Conservation (phyloP, 1,139 yeast genomes). For the Magnusiomyces tetraspermus region DNA sequence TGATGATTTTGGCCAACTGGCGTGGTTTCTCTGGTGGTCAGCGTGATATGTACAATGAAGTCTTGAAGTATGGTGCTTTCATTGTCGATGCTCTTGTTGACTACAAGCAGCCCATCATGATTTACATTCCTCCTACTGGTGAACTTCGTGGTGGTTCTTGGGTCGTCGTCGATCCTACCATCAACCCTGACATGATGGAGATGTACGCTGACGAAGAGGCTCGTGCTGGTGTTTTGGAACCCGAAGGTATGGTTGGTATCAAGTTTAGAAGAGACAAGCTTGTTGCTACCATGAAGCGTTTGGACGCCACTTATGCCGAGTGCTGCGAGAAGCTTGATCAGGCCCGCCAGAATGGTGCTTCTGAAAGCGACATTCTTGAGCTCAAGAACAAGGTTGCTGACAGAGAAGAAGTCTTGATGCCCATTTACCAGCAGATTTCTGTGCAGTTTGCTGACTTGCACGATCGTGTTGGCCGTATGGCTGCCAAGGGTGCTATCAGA, state of each 20-base stretch:
- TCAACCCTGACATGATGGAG: constrained; percentile 95
- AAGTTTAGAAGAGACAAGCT: constrained; percentile 91
- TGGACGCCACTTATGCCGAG: constrained; percentile 65
- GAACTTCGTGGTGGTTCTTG: constrained; percentile 99
- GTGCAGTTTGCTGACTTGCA: constrained; percentile 97
- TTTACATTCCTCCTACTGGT: constrained; percentile 95
- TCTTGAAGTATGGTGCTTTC: constrained; percentile 89
- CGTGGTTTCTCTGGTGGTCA: constrained; percentile 99
- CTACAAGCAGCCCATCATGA: constrained; percentile 92
- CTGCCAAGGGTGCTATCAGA: constrained; percentile 84
- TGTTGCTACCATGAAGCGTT: constrained; percentile 78
- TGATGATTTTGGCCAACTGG: constrained; percentile 98
- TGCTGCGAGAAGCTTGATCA: constrained; percentile 49
- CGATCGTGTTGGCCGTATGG: constrained; percentile 95
- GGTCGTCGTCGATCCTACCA: constrained; percentile 99
- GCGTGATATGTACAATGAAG: constrained; percentile 98
- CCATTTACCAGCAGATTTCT: constrained; percentile 84
- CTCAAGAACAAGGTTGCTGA: constrained; percentile 57
- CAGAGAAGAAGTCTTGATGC: constrained; percentile 73
- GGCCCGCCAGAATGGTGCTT: constrained; percentile 36
- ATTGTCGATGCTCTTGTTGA: constrained; percentile 95
- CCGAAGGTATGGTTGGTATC: constrained; percentile 98
- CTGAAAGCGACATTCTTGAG: constrained; percentile 57
- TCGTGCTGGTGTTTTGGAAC: constrained; percentile 98
- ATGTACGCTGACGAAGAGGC: constrained; percentile 96